A percentile compares a stretch with the other conserved stretches of the same genome.
phyloP scores from a whole-genome alignment of 495 filamentous ascomycete species.

The Cetradonia linearis region DNA sequence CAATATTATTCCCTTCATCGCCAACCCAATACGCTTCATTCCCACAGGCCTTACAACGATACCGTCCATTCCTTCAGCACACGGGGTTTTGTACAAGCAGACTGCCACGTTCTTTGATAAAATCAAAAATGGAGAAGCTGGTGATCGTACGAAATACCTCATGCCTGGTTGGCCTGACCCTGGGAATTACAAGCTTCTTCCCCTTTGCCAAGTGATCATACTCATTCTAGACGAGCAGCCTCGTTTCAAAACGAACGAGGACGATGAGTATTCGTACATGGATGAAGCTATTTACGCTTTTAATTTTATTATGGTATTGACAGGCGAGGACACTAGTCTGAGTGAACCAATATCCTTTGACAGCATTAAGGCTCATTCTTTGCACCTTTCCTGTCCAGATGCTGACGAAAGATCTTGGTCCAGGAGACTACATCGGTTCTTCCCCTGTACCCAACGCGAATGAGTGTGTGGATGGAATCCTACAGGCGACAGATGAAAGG shows the following conservation, averaged over 20 bases:
- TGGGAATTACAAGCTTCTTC: conserved; percentile 4
- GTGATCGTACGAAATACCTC: not conserved
- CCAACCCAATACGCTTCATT: conserved; percentile 11
- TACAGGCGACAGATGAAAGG: not conserved
- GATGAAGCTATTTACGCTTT: not conserved
- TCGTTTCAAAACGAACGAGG: not conserved
- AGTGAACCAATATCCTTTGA: conserved; percentile 8
- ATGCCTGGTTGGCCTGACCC: not conserved
- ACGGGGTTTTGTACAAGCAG: conserved; percentile 3
- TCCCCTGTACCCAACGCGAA: not conserved
- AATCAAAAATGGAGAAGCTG: not conserved
- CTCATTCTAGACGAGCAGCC: conserved; percentile 4
- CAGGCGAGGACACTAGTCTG: conserved; percentile 4
- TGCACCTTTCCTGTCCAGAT: conserved; percentile 1
- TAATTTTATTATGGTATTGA: not conserved
- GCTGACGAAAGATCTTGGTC: not conserved
- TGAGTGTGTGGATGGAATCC: not conserved
- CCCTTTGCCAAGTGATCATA: conserved; percentile 11
- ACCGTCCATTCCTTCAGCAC: not conserved
- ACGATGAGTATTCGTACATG: not conserved
- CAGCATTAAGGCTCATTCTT: not conserved
- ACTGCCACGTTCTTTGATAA: not conserved
- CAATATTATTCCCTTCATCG: conserved; percentile 10
- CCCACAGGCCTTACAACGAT: conserved; percentile 6
- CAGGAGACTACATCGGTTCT: not conserved